These are phyloP conservation scores for Pezicula neosporulosa DNA, from an alignment of 2,329 filamentous ascomycete species.

Conservation along the genomic window DNA sequence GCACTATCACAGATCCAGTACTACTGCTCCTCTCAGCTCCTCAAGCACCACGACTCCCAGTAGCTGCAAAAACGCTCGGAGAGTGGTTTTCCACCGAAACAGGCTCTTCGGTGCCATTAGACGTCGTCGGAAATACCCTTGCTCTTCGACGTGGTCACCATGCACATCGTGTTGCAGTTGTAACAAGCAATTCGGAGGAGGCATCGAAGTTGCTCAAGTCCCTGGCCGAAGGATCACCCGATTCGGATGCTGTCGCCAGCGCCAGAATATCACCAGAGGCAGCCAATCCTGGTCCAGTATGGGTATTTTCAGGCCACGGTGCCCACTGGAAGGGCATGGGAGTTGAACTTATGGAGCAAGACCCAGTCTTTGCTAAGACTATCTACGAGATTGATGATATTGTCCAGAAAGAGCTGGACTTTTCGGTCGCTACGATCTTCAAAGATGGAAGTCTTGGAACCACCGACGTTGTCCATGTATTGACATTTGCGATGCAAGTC, in stretches of 20 bases:
- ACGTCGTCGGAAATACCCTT: conserved; percentile 23
- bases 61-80: conserved; percentile 17
- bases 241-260: background rate
- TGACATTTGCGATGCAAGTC: conserved; percentile 34
- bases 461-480: conserved; percentile 28
- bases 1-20: too few species aligned
- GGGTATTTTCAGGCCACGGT: conserved; percentile 41
- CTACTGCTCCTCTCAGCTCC: conserved; percentile 27
- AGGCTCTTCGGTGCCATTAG: too few species aligned
- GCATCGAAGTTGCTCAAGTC: too few species aligned
- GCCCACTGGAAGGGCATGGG: conserved; percentile 40
- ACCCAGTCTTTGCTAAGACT: conserved; percentile 22
- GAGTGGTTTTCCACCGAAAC: conserved; percentile 19
- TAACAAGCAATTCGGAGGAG: conserved; percentile 11
- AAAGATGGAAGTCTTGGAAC: conserved; percentile 18
- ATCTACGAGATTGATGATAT: conserved; percentile 25
- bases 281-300: conserved; percentile 19
- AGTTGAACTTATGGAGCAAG: conserved; percentile 27
- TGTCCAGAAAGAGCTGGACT: conserved; percentile 17
- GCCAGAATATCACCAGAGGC: conserved; percentile 12
- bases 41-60: conserved; percentile 28
- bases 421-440: conserved; percentile 16
- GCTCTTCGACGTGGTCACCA: conserved; percentile 30
- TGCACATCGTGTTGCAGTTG: conserved; percentile 25
- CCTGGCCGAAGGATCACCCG: too few species aligned